Evolutionary conservation across 2,329 filamentous ascomycete genomes (phyloP).

Genomic region (Monilinia fructigena): DNA sequence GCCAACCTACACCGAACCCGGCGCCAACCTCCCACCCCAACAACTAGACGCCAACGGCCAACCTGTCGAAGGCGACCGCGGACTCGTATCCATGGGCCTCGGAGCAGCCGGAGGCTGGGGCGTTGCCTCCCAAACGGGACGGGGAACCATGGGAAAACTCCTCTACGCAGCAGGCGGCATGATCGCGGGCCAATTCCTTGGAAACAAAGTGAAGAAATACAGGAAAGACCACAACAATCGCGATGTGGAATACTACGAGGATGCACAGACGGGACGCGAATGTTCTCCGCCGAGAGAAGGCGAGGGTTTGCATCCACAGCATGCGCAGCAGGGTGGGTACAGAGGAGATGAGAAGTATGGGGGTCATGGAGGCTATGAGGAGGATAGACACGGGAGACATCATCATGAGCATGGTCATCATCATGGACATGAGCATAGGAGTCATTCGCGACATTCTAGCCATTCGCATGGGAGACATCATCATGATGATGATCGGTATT

Average conservation of each 20-base stretch:
- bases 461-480: constrained; percentile 6
- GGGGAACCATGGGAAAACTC: constrained; percentile 3
- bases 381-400: constrained; percentile 14
- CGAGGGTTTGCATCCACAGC: not conserved
- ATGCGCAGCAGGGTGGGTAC: not conserved
- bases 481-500: constrained; percentile 15
- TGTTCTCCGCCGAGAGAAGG: constrained; percentile 14
- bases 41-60: constrained; percentile 15
- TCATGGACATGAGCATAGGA: constrained; percentile 9
- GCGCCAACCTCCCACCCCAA: constrained; percentile 8
- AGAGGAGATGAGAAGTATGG: constrained; percentile 13
- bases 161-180: constrained; percentile 7
- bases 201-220: constrained; percentile 18
- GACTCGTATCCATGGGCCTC: constrained; percentile 18
- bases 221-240: constrained; percentile 16
- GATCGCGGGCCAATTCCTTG: constrained; percentile 8
- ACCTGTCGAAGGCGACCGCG: constrained; percentile 16
- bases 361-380: constrained; percentile 6
- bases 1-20: constrained; percentile 16
- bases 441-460: not conserved
- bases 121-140: constrained; percentile 5
- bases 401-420: constrained; percentile 7
- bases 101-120: constrained; percentile 17
- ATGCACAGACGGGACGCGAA: constrained; percentile 6
- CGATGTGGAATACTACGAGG: constrained; percentile 17